Base-by-base conservation (phyloP, 2,329 filamentous ascomycete genomes). In the Paramyrothecium roridum region DNA sequence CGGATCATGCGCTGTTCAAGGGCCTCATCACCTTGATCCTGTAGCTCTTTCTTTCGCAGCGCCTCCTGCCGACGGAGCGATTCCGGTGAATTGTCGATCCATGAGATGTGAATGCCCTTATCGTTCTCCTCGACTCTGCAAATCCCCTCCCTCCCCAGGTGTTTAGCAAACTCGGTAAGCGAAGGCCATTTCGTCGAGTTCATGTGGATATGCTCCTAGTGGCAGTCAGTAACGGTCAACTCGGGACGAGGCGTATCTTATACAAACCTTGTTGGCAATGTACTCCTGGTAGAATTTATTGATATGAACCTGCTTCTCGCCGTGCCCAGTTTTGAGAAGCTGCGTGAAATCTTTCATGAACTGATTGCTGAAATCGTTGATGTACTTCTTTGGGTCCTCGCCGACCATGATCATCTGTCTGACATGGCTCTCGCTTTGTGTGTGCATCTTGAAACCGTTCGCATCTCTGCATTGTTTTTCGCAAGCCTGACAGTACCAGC, bases 241-340 rank as follows among this genome's bases (percentile, higher is more conserved):
- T 34, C 22, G 21, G 17, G 21, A 51, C 7, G 22, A 20, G 16
- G 7, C n/a, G 19, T 6, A 10, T 30, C 26, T 30, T 30, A 3
- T 22, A 43, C 46, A 10, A 17, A 61, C 57, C 54, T 93, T 92
- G 63, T 93, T 88, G 17, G 85, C 81, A 63, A 98, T 97, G 65
- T 96, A 95, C 37, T 93, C 88, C 70, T 98, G 91, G 73, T 99
- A 99, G 71, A 98, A 98, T 58, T 90, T 87, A 67, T 99, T 99
- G 52, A 93, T 84, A 34, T 93, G 83, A 1, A 98, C 86, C 64
- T 86, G 83, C 72, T 99, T 99, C 73, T 96, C 92, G 59, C 92
- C 91, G 66, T 99, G 95, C 0, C 87, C 84, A 0, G 93, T 96
- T 55, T 85, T 83, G 8, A 99, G 79, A 2, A 95, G 78, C 55